A percentile compares a stretch with the other conserved stretches of the same genome.
Evolutionary conservation across 2,329 filamentous ascomycete species (phyloP).

Genomic region (Cladophialophora yegresii): DNA sequence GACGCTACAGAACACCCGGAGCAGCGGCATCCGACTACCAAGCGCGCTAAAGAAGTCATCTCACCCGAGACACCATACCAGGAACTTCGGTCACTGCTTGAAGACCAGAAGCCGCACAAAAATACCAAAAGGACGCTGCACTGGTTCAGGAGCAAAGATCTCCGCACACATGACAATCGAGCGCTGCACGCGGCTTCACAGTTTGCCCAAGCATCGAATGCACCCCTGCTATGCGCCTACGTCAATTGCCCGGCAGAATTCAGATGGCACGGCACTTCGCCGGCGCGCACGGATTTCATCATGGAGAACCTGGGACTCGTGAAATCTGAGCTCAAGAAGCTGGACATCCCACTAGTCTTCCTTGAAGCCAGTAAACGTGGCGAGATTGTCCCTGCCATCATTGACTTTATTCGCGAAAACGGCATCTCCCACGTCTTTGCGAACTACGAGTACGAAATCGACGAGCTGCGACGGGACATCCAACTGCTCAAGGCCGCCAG

Average conservation of each 20-base stretch:
- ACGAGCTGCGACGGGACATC: conserved; percentile 51
- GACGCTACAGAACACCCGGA: conserved; percentile 37
- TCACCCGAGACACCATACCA: conserved; percentile 47
- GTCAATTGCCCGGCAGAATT: conserved; percentile 52
- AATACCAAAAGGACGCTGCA: conserved; percentile 50
- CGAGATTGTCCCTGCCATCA: conserved; percentile 47
- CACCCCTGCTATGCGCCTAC: conserved; percentile 51
- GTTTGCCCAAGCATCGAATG: conserved; percentile 49
- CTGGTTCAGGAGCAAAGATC: conserved; percentile 57
- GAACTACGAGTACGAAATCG: conserved; percentile 52
- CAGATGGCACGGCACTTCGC: conserved; percentile 54
- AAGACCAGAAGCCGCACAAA: conserved; percentile 44
- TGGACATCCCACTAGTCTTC: conserved; percentile 54
- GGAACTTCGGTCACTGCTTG: conserved; percentile 45
- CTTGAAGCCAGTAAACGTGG: conserved; percentile 48
- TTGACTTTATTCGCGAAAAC: conserved; percentile 50
- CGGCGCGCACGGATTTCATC: conserved; percentile 54
- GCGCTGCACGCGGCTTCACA: conserved; percentile 50
- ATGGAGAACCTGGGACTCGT: conserved; percentile 49
- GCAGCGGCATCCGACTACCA: conserved; percentile 50
- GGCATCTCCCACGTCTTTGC: conserved; percentile 52
- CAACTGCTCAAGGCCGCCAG: conserved; percentile 45
- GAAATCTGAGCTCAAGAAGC: conserved; percentile 50
- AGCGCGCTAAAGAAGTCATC: conserved; percentile 55
- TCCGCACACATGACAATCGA: conserved; percentile 55